These are phyloP conservation scores for Picocystis salinarum DNA, from an alignment of 139 green algal species.

Conservation along the genomic window DNA sequence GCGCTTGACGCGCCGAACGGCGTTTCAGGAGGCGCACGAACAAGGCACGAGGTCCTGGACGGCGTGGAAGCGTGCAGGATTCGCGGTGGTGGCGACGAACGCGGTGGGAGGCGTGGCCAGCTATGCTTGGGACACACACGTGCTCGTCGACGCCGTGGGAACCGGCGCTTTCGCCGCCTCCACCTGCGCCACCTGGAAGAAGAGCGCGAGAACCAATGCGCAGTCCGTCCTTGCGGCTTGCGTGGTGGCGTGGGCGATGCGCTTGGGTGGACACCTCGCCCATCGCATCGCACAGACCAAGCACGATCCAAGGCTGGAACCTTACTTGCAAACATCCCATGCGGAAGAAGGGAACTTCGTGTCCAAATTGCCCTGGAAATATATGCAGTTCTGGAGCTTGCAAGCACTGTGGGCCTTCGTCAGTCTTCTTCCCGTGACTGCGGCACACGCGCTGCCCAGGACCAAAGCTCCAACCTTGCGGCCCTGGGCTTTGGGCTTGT, in stretches of 20 bases:
- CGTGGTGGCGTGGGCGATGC: conserved; percentile 18
- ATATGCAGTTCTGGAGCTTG: conserved; percentile 17
- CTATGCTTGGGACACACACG: too few relatives aligned
- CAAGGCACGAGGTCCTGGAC: too few relatives aligned
- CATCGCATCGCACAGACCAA: conserved; percentile 17
- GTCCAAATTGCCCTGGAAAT: conserved; percentile 12
- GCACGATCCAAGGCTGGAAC: conserved; percentile 15
- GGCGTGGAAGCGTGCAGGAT: too few relatives aligned
- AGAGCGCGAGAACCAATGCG: too few relatives aligned
- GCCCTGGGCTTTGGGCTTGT: not conserved
- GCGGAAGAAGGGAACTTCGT: conserved; percentile 7
- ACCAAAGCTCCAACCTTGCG: not conserved
- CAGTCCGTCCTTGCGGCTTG: conserved; percentile 16
- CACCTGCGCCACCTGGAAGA: too few relatives aligned
- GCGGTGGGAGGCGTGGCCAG: too few relatives aligned
- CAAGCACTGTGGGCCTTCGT: conserved; percentile 19
- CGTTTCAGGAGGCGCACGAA: too few relatives aligned
- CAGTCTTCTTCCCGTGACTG: conserved; percentile 19
- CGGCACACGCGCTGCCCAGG: conserved; percentile 7
- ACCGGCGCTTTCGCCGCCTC: too few relatives aligned
- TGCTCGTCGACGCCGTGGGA: too few relatives aligned
- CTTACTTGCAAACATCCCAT: conserved; percentile 17
- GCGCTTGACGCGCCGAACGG: too few relatives aligned
- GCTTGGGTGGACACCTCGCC: conserved; percentile 22
- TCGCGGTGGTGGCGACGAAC: too few relatives aligned